These are phyloP conservation scores for Dendrobium nobile DNA, from an alignment of 106 monocot genomes.

Conservation along the genomic window DNA sequence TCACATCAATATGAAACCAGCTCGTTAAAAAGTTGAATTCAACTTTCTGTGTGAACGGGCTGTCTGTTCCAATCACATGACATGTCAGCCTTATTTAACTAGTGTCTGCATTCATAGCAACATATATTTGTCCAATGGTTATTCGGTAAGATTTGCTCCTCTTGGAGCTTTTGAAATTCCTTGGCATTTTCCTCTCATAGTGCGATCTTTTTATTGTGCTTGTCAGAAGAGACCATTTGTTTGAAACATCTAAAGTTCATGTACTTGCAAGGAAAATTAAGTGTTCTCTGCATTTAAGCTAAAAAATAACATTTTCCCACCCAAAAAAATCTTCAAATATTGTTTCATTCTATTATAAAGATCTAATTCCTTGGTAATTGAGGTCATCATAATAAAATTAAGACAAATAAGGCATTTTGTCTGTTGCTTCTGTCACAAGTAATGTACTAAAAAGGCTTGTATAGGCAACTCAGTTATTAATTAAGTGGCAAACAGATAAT, in stretches of 20 bases:
- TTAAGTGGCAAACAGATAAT: not conserved
- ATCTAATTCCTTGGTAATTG: not conserved
- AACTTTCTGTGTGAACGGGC: not conserved
- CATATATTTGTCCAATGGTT: too few species aligned
- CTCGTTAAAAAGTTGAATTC: not conserved
- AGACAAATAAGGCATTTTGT: too few species aligned
- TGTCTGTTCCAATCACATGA: not conserved
- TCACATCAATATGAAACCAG: not conserved
- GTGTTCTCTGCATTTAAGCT: not conserved
- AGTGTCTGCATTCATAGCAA: too few species aligned
- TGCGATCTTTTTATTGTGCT: not conserved
- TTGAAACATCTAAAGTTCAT: not conserved
- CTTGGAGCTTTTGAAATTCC: not conserved
- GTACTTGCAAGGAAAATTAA: not conserved
- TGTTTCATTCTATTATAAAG: not conserved
- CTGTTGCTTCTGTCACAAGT: not conserved
- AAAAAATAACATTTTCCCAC: not conserved
- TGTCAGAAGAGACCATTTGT: not conserved
- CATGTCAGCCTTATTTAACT: not conserved
- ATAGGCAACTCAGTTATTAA: not conserved
- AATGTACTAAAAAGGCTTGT: not conserved
- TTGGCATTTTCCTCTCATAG: not conserved
- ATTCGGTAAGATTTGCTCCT: not conserved
- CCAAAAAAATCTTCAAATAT: not conserved
- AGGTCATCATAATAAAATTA: not conserved